Base-by-base conservation (phyloP, 495 filamentous ascomycete species). In the Lindgomyces ingoldianus region DNA sequence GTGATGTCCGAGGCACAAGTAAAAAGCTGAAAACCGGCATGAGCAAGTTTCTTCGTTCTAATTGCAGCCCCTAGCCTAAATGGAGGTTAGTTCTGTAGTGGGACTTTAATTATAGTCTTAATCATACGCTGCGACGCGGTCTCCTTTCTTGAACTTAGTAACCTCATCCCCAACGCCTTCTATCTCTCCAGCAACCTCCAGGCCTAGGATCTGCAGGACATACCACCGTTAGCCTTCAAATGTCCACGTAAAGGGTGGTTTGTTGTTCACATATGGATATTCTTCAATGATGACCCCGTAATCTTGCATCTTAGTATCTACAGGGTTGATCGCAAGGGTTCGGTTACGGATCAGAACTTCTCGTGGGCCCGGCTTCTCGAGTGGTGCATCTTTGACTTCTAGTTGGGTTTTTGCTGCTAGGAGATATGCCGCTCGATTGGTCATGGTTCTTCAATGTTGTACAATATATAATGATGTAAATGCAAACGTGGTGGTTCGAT, bases 131-230 rank as follows among this genome's bases (percentile, higher is more conserved):
- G 69, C 64, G 14, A 75, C 73, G 36, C 73, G 46, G 41, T 74
- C 67, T 14, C 70, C 73, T 33, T 51, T 50, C 55, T 67, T 64
- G 53, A 73, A 73, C 1, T 58, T 50, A 0, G 67, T 67, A 0
- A 75, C 74, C 14, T 39, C 64, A 1, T 65, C 55, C 3, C 73
- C 74, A 4, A 75, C 63, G 22, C 70, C 74, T 12, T 62, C 49
- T 29, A 76, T 60, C 9, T 61, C 64, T n/a, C 74, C 74, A 4
- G 72, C 70, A 12, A 73, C 46, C 52, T 75, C 74, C 16, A 33
- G 9, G 1, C 74, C 74, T 39, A 72, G 60, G 24, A 76, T 66
- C 62, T 65, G 9, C n/a, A 14, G n/a, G n/a, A n/a, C n/a, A 19
- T 12, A 14, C 33, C 8, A 45, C 27, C 16, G 19, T 57, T 18